Evolutionary conservation across 495 filamentous ascomycete species (phyloP).

Genomic region (Podospora tetraspora): DNA sequence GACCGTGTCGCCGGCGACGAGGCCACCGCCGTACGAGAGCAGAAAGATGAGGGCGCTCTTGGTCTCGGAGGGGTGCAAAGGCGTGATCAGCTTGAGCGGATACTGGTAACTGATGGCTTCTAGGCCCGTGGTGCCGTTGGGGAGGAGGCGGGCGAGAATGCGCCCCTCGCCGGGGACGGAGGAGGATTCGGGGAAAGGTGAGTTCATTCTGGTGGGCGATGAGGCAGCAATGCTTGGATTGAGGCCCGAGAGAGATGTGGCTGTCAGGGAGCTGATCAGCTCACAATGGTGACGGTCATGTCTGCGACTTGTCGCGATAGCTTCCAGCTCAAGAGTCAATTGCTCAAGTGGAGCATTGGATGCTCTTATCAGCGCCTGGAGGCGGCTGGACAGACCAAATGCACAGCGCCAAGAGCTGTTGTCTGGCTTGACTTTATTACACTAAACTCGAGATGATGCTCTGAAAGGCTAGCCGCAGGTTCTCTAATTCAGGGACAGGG

Average conservation of each 20-base stretch:
- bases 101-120: slow-evolving; percentile 81
- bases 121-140: slow-evolving; percentile 65
- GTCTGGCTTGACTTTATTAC: background rate
- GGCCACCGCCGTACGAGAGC: slow-evolving; percentile 89
- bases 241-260: background rate
- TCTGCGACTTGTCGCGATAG: background rate
- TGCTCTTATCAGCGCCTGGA: background rate
- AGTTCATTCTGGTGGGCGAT: slow-evolving; percentile 33
- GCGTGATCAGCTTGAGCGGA: slow-evolving; percentile 86
- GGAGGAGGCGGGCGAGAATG: slow-evolving; percentile 67
- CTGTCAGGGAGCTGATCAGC: slow-evolving; percentile 8
- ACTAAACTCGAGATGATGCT: background rate
- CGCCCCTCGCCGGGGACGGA: slow-evolving; percentile 70
- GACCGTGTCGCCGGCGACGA: slow-evolving; percentile 80
- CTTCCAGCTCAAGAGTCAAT: background rate
- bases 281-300: slow-evolving; percentile 8
- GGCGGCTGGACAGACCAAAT: background rate
- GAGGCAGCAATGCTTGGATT: background rate
- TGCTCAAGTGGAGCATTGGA: background rate
- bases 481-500: background rate
- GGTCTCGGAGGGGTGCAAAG: slow-evolving; percentile 46
- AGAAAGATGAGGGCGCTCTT: slow-evolving; percentile 70
- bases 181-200: slow-evolving; percentile 63
- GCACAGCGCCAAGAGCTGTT: background rate
- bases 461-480: background rate